Evolutionary conservation across 164 flowering plant genomes (phyloP).

Genomic region (Sedum album): DNA sequence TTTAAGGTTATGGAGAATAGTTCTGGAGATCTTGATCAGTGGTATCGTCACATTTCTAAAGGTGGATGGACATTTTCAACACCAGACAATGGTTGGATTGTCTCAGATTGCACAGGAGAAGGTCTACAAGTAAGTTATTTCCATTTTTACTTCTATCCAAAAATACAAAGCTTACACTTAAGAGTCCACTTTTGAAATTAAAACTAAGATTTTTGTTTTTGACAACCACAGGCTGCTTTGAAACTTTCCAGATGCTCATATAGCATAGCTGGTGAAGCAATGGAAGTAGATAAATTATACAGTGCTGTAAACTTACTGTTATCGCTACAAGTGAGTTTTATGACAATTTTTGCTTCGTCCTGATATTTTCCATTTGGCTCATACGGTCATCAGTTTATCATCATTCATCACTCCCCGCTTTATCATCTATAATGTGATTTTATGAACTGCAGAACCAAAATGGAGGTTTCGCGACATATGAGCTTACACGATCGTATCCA

Average conservation of each 20-base stretch:
- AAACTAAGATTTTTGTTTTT: slow-evolving; percentile 18
- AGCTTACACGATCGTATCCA: slow-evolving; percentile 45
- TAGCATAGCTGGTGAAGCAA: slow-evolving; percentile 32
- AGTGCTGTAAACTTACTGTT: slow-evolving; percentile 38
- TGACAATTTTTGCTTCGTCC: not conserved
- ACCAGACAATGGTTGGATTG: slow-evolving; percentile 44
- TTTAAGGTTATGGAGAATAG: slow-evolving; percentile 23
- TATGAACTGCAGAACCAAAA: not conserved
- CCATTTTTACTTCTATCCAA: not conserved
- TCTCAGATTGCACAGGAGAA: slow-evolving; percentile 42
- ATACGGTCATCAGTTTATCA: not conserved
- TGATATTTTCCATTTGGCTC: not conserved
- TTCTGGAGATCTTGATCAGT: slow-evolving; percentile 15
- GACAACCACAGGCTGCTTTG: slow-evolving; percentile 24
- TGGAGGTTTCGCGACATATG: slow-evolving; percentile 57
- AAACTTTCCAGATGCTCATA: slow-evolving; percentile 24
- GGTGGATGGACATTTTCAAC: slow-evolving; percentile 55
- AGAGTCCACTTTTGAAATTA: no score
- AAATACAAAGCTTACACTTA: no score
- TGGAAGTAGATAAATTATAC: slow-evolving; percentile 19
- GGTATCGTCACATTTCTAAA: slow-evolving; percentile 41
- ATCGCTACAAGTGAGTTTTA: slow-evolving; percentile 32
- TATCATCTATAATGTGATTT: not conserved
- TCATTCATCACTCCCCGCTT: not conserved
- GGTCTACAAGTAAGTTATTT: slow-evolving; percentile 14